Conservation (phyloP, 2,329 filamentous ascomycete species). For the Albifimbria verrucaria region DNA sequence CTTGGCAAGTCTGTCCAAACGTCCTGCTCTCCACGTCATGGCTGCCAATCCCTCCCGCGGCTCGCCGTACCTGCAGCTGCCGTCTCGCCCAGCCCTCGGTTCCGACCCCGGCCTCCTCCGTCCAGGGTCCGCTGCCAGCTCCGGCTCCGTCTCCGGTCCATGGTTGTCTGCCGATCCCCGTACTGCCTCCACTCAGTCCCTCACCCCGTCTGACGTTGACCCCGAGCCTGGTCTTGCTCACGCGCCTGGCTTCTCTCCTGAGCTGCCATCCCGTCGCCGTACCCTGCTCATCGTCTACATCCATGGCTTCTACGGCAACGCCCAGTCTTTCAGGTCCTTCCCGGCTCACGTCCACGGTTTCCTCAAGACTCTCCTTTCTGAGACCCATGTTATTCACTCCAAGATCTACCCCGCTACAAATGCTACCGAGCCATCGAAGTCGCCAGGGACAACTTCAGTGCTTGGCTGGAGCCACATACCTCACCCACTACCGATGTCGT, state of each 20-base stretch:
- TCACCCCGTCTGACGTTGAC: slow-evolving; percentile 24
- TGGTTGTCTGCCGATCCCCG: slow-evolving; percentile 38
- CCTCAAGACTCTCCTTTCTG: slow-evolving; percentile 61
- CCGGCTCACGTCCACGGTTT: slow-evolving; percentile 82
- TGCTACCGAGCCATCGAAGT: slow-evolving; percentile 69
- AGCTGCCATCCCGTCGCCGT: slow-evolving; percentile 32
- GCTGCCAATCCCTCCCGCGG: too few species aligned
- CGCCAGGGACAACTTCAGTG: slow-evolving; percentile 78
- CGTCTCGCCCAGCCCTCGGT: neutral
- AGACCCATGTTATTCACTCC: slow-evolving; percentile 78
- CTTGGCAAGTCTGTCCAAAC: too few species aligned
- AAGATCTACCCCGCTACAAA: slow-evolving; percentile 83
- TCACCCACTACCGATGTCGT: slow-evolving; percentile 72
- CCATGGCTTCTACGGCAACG: slow-evolving; percentile 87
- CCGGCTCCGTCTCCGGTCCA: slow-evolving; percentile 1
- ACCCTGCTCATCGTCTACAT: slow-evolving; percentile 77
- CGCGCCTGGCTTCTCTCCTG: slow-evolving; percentile 29
- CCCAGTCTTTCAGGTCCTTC: slow-evolving; percentile 83
- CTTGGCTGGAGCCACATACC: slow-evolving; percentile 78
- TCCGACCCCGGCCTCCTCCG: neutral
- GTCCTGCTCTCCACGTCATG: too few species aligned
- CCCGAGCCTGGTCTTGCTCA: neutral
- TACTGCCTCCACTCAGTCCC: slow-evolving; percentile 45
- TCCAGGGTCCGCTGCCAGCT: neutral
- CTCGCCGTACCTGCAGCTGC: neutral